These are phyloP conservation scores for Trichoderma koningii DNA, from an alignment of 2,329 filamentous ascomycete genomes.

Conservation along the genomic window DNA sequence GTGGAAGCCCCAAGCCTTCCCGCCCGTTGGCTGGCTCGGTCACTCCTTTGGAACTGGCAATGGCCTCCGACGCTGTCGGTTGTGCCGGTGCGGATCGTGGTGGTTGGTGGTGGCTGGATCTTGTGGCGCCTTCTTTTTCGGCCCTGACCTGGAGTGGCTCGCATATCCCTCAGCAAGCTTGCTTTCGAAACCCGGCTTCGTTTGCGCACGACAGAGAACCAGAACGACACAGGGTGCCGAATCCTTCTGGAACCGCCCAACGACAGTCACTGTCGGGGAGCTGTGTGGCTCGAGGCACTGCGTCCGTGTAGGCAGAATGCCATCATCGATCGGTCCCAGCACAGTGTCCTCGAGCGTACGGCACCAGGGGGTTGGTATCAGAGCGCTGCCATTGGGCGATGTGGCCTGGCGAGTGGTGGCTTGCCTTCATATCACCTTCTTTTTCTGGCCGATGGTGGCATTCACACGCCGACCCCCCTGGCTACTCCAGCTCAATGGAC, in stretches of 20 bases:
- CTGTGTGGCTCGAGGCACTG: constrained; percentile 20
- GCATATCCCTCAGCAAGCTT: constrained; percentile 9
- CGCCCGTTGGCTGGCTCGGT: constrained; percentile 27
- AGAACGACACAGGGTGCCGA: constrained; percentile 29
- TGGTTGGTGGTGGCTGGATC: constrained; percentile 25
- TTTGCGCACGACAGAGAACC: constrained; percentile 16
- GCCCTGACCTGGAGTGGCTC: constrained; percentile 16
- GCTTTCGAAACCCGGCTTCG: background rate
- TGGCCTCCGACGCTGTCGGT: constrained; percentile 30
- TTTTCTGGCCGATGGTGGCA: constrained; percentile 41
- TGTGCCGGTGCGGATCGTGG: constrained; percentile 29
- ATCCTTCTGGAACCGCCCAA: constrained; percentile 37
- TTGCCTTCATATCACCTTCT: constrained; percentile 42
- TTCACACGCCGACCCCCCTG: constrained; percentile 35
- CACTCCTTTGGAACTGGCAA: constrained; percentile 23
- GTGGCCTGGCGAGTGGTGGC: constrained; percentile 36
- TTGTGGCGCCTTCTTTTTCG: constrained; percentile 19
- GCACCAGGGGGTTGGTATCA: constrained; percentile 33
- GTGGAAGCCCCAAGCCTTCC: constrained; percentile 24
- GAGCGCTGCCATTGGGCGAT: constrained; percentile 39
- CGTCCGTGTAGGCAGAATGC: constrained; percentile 22
- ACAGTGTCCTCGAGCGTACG: constrained; percentile 31
- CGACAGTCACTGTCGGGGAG: constrained; percentile 26
- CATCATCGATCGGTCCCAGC: constrained; percentile 26
- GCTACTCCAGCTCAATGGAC: constrained; percentile 35